These are phyloP conservation scores for Ophidiomyces ophidiicola DNA, from an alignment of 2,329 filamentous ascomycete genomes.

Conservation along the genomic window DNA sequence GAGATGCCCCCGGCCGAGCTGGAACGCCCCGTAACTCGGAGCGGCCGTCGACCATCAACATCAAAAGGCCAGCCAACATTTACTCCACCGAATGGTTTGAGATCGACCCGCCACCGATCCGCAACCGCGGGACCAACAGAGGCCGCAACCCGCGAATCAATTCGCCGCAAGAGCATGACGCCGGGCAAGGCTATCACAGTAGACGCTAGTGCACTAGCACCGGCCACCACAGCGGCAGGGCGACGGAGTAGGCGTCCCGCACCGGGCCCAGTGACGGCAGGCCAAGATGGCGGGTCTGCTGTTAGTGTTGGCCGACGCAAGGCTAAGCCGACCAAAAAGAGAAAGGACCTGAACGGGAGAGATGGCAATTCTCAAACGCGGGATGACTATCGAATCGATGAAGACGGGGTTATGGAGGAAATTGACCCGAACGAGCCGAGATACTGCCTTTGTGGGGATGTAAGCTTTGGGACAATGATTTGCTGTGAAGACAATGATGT, in stretches of 20 bases:
- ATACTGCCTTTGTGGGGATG: slow-evolving; percentile 54
- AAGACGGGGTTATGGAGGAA: slow-evolving; percentile 38
- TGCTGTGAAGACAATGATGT: slow-evolving; percentile 51
- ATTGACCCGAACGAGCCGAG: slow-evolving; percentile 51
- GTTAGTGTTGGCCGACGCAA: slow-evolving; percentile 50
- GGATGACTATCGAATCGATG: slow-evolving; percentile 34
- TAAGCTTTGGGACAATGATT: slow-evolving; percentile 55
- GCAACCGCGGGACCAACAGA: slow-evolving; percentile 13
- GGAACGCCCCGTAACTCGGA: slow-evolving; percentile 11
- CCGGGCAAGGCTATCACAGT: slow-evolving; percentile 23
- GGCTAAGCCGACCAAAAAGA: slow-evolving; percentile 38
- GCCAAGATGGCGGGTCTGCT: slow-evolving; percentile 48
- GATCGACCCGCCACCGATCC: slow-evolving; percentile 19
- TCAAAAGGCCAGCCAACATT: slow-evolving; percentile 19
- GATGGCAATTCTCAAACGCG: slow-evolving; percentile 20
- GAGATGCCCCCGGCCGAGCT: slow-evolving; percentile 11
- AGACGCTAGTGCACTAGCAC: slow-evolving; percentile 25
- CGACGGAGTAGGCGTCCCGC: slow-evolving; percentile 47
- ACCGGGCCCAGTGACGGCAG: slow-evolving; percentile 46
- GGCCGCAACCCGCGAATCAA: slow-evolving; percentile 19
- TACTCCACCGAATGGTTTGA: slow-evolving; percentile 13
- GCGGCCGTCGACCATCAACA: slow-evolving; percentile 13
- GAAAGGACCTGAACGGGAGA: slow-evolving; percentile 28
- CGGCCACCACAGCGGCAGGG: slow-evolving; percentile 22
- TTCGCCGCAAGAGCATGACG: slow-evolving; percentile 33